These are phyloP conservation scores for Hyaloscypha finlandica DNA, from an alignment of 495 filamentous ascomycete species.

Conservation along the genomic window DNA sequence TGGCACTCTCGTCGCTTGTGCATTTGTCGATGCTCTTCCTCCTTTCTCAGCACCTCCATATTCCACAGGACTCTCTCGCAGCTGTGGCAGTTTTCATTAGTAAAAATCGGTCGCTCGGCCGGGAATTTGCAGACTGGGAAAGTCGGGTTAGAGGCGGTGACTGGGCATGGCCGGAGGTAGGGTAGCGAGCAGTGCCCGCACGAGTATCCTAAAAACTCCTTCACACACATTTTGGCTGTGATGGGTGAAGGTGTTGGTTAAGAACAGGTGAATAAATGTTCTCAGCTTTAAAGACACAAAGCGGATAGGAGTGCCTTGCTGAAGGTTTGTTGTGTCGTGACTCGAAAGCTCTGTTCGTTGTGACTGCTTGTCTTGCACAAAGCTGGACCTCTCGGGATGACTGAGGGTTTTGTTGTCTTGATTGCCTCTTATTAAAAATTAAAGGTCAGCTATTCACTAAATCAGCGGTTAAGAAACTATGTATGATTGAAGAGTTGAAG, in stretches of 20 bases:
- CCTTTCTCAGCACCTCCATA: constrained; percentile 21
- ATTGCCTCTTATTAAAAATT: not conserved
- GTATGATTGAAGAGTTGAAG: not conserved
- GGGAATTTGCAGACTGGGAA: constrained; percentile 29
- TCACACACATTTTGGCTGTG: constrained; percentile 30
- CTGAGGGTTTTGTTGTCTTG: not conserved
- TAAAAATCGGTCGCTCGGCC: constrained; percentile 23
- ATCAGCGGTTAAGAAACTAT: not conserved
- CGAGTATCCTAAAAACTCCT: constrained; percentile 29
- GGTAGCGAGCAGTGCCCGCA: constrained; percentile 34
- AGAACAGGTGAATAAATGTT: not conserved
- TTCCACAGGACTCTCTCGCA: constrained; percentile 33
- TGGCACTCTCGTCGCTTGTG: constrained; percentile 23
- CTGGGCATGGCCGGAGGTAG: constrained; percentile 25
- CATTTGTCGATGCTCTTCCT: constrained; percentile 24
- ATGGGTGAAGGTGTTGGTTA: constrained; percentile 5
- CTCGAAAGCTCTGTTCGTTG: not conserved
- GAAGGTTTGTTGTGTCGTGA: not conserved
- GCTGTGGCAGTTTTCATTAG: constrained; percentile 24
- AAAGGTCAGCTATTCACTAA: not conserved
- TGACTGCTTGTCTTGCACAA: constrained; percentile 7
- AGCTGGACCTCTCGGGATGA: not conserved
- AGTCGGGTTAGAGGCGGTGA: constrained; percentile 12
- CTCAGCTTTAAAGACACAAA: not conserved
- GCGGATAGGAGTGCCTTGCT: not conserved